These are phyloP conservation scores for Phanerochaete carnosa DNA, from an alignment of 768 basidiomycete genomes.

Conservation along the genomic window DNA sequence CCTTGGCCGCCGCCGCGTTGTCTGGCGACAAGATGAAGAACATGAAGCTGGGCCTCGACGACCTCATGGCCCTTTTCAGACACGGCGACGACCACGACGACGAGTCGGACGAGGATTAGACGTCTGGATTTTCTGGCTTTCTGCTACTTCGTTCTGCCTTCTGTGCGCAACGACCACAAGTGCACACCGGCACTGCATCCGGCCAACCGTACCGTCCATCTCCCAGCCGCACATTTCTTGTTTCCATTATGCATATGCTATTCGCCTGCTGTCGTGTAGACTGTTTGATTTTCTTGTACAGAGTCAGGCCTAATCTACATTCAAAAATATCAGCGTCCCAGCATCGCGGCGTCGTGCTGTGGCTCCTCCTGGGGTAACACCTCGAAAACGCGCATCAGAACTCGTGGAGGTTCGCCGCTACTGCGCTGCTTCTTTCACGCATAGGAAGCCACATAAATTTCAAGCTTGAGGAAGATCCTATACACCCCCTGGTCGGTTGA, in stretches of 20 bases:
- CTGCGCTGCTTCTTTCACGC: too few relatives aligned
- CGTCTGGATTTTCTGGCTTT: background rate
- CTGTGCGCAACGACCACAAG: background rate
- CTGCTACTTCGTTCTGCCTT: too few relatives aligned
- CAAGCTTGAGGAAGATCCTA: too few relatives aligned
- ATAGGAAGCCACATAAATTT: too few relatives aligned
- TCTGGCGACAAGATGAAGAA: slow-evolving; percentile 88
- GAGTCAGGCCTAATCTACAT: too few relatives aligned
- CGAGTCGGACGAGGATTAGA: slow-evolving; percentile 10
- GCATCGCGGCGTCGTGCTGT: too few relatives aligned
- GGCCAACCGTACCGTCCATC: background rate
- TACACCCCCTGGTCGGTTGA: too few relatives aligned
- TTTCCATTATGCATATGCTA: background rate
- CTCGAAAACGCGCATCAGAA: too few relatives aligned
- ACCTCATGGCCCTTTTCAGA: slow-evolving; percentile 78
- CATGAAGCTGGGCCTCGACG: slow-evolving; percentile 79
- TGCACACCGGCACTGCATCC: background rate
- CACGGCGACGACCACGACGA: slow-evolving; percentile 54
- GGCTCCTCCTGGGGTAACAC: too few relatives aligned
- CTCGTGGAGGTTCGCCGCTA: too few relatives aligned
- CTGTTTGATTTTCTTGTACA: background rate
- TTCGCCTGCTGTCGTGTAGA: background rate
- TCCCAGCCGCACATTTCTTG: background rate
- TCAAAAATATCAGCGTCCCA: too few relatives aligned
- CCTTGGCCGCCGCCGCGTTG: slow-evolving; percentile 77